These are phyloP conservation scores for Trametes meyenii DNA, from an alignment of 768 basidiomycete genomes.

Conservation along the genomic window DNA sequence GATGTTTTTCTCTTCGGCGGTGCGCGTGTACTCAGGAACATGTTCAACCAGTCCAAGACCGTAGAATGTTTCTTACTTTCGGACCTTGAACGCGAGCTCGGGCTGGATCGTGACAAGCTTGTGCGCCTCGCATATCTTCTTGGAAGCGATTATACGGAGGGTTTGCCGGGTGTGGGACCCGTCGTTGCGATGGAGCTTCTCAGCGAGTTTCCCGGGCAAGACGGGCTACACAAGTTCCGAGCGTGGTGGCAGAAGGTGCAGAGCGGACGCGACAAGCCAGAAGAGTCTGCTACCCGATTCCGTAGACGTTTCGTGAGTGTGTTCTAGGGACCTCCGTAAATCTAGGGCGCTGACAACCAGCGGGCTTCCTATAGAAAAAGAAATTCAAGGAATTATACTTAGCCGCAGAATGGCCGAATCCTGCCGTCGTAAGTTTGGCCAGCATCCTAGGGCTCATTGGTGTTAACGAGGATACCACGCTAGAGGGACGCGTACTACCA, in stretches of 20 bases:
- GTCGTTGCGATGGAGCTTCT: slow-evolving; percentile 96
- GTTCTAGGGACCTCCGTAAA: background rate
- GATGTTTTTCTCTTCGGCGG: slow-evolving; percentile 99
- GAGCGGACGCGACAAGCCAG: slow-evolving; percentile 78
- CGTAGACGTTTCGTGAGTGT: slow-evolving; percentile 80
- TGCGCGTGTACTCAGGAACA: slow-evolving; percentile 94
- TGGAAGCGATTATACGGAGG: slow-evolving; percentile 96
- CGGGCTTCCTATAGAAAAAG: slow-evolving; percentile 65
- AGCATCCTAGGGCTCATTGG: background rate
- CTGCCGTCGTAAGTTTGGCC: slow-evolving; percentile 75
- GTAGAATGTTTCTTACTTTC: slow-evolving; percentile 91
- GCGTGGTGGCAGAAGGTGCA: slow-evolving; percentile 97
- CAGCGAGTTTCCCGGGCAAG: slow-evolving; percentile 87
- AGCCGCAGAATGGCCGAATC: slow-evolving; percentile 85
- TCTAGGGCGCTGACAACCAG: background rate
- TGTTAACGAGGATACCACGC: background rate
- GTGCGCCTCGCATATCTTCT: slow-evolving; percentile 91
- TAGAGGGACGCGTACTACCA: slow-evolving; percentile 93
- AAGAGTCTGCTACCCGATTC: slow-evolving; percentile 77
- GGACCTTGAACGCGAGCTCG: slow-evolving; percentile 87
- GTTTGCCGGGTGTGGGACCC: slow-evolving; percentile 89
- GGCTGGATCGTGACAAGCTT: slow-evolving; percentile 82
- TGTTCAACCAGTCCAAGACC: slow-evolving; percentile 99
- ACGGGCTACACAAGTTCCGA: slow-evolving; percentile 84
- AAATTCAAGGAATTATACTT: slow-evolving; percentile 85